Conservation (phyloP, 1,284 basidiomycete species). For the Pyrrhoderma lamaoense region DNA sequence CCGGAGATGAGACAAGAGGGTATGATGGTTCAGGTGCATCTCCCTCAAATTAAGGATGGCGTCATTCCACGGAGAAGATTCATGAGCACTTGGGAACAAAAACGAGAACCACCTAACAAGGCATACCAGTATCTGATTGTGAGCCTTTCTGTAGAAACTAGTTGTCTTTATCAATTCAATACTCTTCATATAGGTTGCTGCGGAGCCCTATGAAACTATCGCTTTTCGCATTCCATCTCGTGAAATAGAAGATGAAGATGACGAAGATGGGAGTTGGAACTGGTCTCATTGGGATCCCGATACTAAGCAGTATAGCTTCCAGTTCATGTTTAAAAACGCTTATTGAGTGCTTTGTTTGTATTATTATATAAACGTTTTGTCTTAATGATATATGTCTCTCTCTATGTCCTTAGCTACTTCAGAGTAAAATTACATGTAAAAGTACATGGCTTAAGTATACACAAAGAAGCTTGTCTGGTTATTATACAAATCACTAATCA, state of each 20-base stretch:
- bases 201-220: conserved; percentile 98
- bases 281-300: conserved; percentile 98
- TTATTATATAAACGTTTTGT: neutral
- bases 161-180: neutral
- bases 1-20: conserved; percentile 77
- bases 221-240: conserved; percentile 97
- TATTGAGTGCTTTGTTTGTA: conserved; percentile 35
- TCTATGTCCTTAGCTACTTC: no score
- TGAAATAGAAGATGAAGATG: conserved; percentile 91
- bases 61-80: conserved; percentile 86
- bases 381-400: no score
- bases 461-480: no score
- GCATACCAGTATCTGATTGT: conserved; percentile 97
- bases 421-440: no score
- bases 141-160: conserved; percentile 30
- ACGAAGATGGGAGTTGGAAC: conserved; percentile 85
- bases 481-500: conserved; percentile 37
- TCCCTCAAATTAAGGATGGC: conserved; percentile 88
- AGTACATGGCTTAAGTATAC: no score
- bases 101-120: conserved; percentile 89
- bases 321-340: conserved; percentile 80
- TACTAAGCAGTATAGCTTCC: conserved; percentile 93
- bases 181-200: conserved; percentile 67
- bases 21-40: conserved; percentile 93
- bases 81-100: conserved; percentile 99